phyloP scores from a whole-genome alignment of 1,284 basidiomycete genomes.

The Uromyces viciae-fabae region DNA sequence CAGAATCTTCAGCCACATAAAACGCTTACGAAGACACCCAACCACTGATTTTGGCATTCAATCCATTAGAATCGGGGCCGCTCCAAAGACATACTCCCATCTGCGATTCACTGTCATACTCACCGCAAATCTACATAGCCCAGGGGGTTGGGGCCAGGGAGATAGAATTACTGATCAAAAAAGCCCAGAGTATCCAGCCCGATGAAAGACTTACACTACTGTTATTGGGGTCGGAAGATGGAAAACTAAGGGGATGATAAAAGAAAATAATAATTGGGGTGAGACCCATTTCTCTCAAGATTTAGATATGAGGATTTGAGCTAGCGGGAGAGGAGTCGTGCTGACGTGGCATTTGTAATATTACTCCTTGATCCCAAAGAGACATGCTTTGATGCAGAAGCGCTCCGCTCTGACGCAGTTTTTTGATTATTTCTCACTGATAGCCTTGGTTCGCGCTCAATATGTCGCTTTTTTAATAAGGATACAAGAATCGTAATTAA shows the following conservation, averaged over 20 bases:
- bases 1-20: too few species aligned
- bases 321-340: background rate
- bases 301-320: too few species aligned
- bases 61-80: background rate
- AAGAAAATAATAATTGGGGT: background rate
- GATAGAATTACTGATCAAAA: background rate
- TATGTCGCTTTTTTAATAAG: background rate
- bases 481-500: too few species aligned
- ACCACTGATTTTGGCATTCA: background rate
- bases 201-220: constrained; percentile 18
- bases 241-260: background rate
- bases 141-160: background rate
- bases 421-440: background rate
- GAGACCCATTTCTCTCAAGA: too few species aligned
- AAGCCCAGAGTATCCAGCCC: background rate
- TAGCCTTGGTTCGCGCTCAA: background rate
- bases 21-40: constrained; percentile 12
- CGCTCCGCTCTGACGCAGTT: background rate
- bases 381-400: background rate
- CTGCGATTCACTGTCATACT: constrained; percentile 2
- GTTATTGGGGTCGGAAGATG: background rate
- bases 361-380: background rate
- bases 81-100: constrained; percentile 34
- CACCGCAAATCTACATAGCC: constrained; percentile 9
- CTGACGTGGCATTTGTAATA: background rate